A percentile compares a stretch with the other conserved stretches of the same genome.
These are phyloP conservation scores for Spathaspora sp. DNA, from an alignment of 805 yeast species.

Conservation along the genomic window DNA sequence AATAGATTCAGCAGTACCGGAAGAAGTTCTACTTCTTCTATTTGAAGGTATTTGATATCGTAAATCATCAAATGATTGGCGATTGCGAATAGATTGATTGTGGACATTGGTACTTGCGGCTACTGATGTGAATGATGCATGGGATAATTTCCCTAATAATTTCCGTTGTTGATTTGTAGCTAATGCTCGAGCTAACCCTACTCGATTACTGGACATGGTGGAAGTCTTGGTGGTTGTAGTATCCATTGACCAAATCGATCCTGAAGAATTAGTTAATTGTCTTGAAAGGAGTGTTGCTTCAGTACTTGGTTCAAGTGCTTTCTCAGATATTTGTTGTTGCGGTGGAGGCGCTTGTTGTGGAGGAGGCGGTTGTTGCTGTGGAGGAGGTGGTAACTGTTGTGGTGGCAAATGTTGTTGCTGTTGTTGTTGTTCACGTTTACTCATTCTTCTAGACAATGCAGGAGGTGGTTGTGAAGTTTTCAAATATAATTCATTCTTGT, in stretches of 20 bases:
- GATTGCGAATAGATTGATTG: conserved; percentile 6
- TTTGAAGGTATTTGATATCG: conserved; percentile 1
- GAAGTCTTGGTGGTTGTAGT: conserved; percentile 6
- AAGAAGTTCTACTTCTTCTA: neutral
- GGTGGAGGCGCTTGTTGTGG: neutral
- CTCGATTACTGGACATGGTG: conserved; percentile 12
- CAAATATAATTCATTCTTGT: conserved; percentile 36
- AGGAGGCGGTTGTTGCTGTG: neutral
- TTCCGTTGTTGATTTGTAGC: conserved; percentile 18
- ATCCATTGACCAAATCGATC: conserved; percentile 38
- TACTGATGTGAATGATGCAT: neutral
- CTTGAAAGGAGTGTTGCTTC: neutral
- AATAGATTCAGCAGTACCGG: too few relatives aligned
- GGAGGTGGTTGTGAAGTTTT: conserved; percentile 15
- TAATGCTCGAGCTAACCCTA: conserved; percentile 41
- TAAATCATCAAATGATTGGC: conserved; percentile 26
- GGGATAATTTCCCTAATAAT: neutral
- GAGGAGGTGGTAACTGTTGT: neutral
- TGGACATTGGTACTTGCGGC: conserved; percentile 12
- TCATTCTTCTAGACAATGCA: neutral
- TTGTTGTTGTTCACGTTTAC: neutral
- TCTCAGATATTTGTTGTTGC: neutral
- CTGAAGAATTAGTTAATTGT: neutral
- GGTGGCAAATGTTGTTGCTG: neutral
- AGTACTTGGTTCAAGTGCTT: neutral